A percentile compares a stretch with the other conserved stretches of the same genome.
Conservation (phyloP, 768 basidiomycete genomes). For the Cyclocybe aegerita region DNA sequence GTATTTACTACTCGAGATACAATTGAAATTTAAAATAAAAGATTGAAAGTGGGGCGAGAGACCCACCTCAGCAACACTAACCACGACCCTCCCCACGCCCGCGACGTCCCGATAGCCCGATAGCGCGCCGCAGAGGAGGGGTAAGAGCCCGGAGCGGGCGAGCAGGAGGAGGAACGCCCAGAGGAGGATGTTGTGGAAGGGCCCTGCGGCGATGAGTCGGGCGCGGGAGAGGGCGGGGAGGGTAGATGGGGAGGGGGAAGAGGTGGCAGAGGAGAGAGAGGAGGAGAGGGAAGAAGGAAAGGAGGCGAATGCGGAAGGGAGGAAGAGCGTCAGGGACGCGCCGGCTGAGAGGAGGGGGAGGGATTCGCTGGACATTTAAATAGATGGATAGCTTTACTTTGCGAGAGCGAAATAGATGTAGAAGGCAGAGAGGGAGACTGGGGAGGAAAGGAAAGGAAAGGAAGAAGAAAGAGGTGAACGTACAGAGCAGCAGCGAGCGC, state of each 20-base stretch:
- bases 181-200: conserved; percentile 74
- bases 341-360: conserved; percentile 65
- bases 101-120: conserved; percentile 57
- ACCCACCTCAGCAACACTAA: conserved; percentile 54
- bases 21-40: background rate
- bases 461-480: conserved; percentile 23
- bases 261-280: conserved; percentile 77
- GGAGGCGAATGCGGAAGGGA: conserved; percentile 77
- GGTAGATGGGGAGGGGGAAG: conserved; percentile 57
- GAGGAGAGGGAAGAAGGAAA: conserved; percentile 50
- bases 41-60: too few species aligned
- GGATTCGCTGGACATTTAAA: conserved; percentile 51
- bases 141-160: conserved; percentile 30
- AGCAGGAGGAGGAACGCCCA: conserved; percentile 45
- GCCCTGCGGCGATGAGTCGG: conserved; percentile 71
- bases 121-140: conserved; percentile 24
- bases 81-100: conserved; percentile 51
- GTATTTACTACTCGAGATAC: background rate
- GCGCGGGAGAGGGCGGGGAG: conserved; percentile 41
- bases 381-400: too few species aligned
- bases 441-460: background rate
- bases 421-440: too few species aligned
- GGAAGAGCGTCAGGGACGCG: conserved; percentile 53
- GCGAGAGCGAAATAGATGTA: too few species aligned
- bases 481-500: conserved; percentile 75